Percentiles rank a stretch among this genome's conserved stretches.
phyloP scores from a whole-genome alignment of 179 eudicot genomes.

The Silene noctiflora region DNA sequence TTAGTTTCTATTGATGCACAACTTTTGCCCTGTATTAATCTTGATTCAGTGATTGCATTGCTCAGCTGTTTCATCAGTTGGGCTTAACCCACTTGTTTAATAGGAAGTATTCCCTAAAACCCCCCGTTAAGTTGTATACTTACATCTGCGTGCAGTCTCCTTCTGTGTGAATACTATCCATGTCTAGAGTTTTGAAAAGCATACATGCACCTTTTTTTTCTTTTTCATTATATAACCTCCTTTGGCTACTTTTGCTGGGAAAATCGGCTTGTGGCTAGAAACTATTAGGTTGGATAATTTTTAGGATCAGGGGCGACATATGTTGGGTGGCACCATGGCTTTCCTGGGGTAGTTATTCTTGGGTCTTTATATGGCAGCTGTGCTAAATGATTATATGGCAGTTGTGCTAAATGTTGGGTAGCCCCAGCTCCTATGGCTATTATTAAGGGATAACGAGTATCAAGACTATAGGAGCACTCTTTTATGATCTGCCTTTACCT shows the following conservation, averaged over 20 bases:
- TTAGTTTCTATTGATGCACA: not conserved
- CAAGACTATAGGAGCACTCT: too few relatives aligned
- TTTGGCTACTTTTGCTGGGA: not conserved
- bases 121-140: not conserved
- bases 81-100: not conserved
- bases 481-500: too few relatives aligned
- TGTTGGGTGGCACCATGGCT: not conserved
- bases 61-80: not conserved
- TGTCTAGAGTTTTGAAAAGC: not conserved
- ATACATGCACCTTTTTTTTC: not conserved
- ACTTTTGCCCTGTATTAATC: not conserved
- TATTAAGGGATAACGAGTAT: too few relatives aligned
- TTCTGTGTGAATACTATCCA: not conserved
- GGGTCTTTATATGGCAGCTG: too few relatives aligned
- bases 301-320: not conserved
- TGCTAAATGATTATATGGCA: not conserved
- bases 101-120: not conserved
- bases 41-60: not conserved
- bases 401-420: too few relatives aligned
- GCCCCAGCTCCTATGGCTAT: too few relatives aligned
- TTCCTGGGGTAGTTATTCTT: not conserved
- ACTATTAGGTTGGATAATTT: not conserved
- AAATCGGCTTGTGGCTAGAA: not conserved
- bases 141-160: not conserved
- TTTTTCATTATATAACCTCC: not conserved